Percentiles rank a stretch among this genome's conserved stretches.
Evolutionary conservation across 2,329 filamentous ascomycete genomes (phyloP).

Genomic region (Blastomyces silverae): DNA sequence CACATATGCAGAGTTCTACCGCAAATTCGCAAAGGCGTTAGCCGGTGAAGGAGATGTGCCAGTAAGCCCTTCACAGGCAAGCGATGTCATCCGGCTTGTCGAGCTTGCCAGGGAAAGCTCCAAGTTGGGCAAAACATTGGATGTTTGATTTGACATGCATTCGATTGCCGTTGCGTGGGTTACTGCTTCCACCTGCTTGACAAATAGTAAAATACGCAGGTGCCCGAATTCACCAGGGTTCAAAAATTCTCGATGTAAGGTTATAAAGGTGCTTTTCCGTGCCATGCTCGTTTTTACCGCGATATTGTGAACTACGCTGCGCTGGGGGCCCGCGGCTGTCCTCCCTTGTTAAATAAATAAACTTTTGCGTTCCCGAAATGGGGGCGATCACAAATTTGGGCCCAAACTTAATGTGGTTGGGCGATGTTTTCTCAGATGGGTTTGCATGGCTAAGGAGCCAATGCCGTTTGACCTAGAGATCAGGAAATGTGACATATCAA

Average conservation of each 20-base stretch:
- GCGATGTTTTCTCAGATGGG: background rate
- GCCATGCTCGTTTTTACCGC: background rate
- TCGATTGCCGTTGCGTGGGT: background rate
- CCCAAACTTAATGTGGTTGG: background rate
- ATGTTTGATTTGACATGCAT: conserved; percentile 29
- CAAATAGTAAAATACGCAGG: background rate
- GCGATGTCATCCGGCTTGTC: conserved; percentile 51
- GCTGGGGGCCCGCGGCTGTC: no score
- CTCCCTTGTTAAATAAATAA: background rate
- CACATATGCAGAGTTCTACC: conserved; percentile 67
- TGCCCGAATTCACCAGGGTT: background rate
- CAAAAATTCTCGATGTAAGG: background rate
- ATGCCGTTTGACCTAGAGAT: background rate
- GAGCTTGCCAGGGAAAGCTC: conserved; percentile 52
- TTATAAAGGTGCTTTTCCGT: background rate
- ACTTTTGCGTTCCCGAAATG: background rate
- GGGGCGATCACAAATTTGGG: background rate
- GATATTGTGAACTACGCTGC: background rate
- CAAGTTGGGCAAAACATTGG: conserved; percentile 44
- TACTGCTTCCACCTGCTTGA: background rate
- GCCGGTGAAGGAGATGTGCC: conserved; percentile 49
- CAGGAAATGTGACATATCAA: conserved; percentile 6
- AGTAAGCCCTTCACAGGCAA: conserved; percentile 49
- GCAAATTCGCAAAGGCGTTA: conserved; percentile 47
- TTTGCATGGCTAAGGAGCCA: background rate